phyloP scores from a whole-genome alignment of 768 basidiomycete species.

The Rhizopogon roseolus region DNA sequence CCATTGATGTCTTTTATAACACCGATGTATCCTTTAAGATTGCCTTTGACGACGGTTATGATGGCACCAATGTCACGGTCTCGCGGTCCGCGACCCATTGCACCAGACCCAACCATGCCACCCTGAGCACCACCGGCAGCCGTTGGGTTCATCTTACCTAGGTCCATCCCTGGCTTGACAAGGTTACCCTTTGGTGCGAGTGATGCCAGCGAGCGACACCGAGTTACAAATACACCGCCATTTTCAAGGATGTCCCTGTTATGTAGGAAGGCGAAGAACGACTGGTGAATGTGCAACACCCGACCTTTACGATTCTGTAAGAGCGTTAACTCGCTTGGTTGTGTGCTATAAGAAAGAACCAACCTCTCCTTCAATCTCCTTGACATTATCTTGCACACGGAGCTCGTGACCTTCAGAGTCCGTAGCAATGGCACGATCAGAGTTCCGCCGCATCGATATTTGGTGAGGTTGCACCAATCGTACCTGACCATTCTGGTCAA shows the following conservation, averaged over 20 bases:
- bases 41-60: constrained; percentile 80
- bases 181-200: constrained; percentile 82
- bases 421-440: constrained; percentile 77
- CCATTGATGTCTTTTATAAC: constrained; percentile 96
- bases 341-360: constrained; percentile 15
- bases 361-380: constrained; percentile 88
- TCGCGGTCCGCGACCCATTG: constrained; percentile 73
- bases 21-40: constrained; percentile 87
- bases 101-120: constrained; percentile 77
- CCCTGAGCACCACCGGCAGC: constrained; percentile 51
- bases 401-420: constrained; percentile 89
- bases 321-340: not conserved
- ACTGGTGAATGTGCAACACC: constrained; percentile 91
- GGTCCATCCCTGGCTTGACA: constrained; percentile 62
- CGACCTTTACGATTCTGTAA: constrained; percentile 76
- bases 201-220: constrained; percentile 76
- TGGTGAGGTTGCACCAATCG: constrained; percentile 91
- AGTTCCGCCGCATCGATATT: constrained; percentile 87
- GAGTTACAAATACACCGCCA: constrained; percentile 91
- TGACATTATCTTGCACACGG: constrained; percentile 84
- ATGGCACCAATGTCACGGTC: constrained; percentile 78
- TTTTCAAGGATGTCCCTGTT: constrained; percentile 90
- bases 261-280: constrained; percentile 90
- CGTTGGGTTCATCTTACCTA: constrained; percentile 91
- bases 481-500: constrained; percentile 91